Evolutionary conservation across 257 asterid species (phyloP), one percentile per base, ranked within the genome.

Genomic region (Anisodus tanguticus): DNA sequence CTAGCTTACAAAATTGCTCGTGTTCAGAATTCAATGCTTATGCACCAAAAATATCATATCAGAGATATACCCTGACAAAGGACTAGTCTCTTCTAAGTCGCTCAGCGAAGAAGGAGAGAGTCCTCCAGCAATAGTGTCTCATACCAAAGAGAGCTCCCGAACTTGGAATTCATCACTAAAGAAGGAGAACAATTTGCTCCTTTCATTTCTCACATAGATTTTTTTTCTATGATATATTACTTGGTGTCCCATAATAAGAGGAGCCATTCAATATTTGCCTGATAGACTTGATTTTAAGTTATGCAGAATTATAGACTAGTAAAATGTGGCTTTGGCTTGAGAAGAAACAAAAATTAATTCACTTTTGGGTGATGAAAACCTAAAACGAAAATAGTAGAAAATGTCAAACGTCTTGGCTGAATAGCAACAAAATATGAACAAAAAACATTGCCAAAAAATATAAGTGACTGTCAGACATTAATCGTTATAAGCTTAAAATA

Each of bases 31-130:
- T 53, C 64, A 53, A n/a, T 3, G 19, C 76, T 66, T 66, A 26
- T 31, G 70, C 70, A 22, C 41, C 35, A 26, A 67, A 5, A 67
- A 67, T 12, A 66, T 26, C 45, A 63, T 63, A 63, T 22, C 37
- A 63, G 39, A 63, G 15, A 63, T 63, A 63, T 63, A 63, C 69
- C 45, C 45, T 66, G n/a, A 35, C 72, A 66, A 31, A 12, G n/a
- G n/a, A 66, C 45, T 64, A 64, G 70, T 64, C 43, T 63, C 41
- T 63, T 63, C 70, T 64, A 63, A 63, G 70, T 64, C 70, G 26
- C 70, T 64, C 26, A 10, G 43, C 7, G 8, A 64, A 9, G 70
- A 26, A 63, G 16, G 69, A 43, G 41, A 11, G 26, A 64, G 17
- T 26, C 43, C 41, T 64, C 70, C 43, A n/a, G n/a, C n/a, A n/a